Evolutionary conservation across 805 yeast species (phyloP).

Genomic region (Sungouiozyma intestinalis): DNA sequence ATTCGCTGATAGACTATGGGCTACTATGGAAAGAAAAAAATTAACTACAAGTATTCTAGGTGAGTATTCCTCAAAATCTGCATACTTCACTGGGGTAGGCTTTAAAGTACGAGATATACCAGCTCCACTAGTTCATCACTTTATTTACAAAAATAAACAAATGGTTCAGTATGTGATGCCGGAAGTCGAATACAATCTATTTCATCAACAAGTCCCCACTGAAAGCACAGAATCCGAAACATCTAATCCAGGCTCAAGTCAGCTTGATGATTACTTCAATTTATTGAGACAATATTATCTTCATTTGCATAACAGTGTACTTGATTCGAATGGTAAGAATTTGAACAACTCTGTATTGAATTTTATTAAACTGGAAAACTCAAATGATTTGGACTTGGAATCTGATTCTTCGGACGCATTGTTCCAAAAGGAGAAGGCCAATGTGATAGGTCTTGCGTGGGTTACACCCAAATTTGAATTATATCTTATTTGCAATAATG

Average conservation of each 20-base stretch:
- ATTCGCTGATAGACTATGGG: constrained; percentile 43
- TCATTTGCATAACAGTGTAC: constrained; percentile 18
- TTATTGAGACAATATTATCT: constrained; percentile 21
- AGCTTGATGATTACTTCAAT: constrained; percentile 9
- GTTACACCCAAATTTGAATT: constrained; percentile 50
- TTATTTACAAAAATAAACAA: constrained; percentile 62
- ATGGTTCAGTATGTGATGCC: constrained; percentile 41
- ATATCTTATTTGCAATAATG: constrained; percentile 42
- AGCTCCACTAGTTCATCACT: constrained; percentile 59
- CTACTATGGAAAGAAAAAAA: constrained; percentile 29
- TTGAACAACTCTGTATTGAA: constrained; percentile 34
- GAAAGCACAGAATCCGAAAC: constrained; percentile 1
- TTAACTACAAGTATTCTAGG: constrained; percentile 30
- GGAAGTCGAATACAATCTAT: constrained; percentile 13
- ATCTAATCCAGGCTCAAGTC: neutral
- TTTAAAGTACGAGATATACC: constrained; percentile 42
- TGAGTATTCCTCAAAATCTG: neutral
- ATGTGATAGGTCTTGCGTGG: constrained; percentile 41
- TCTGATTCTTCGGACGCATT: constrained; percentile 4
- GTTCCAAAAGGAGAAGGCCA: constrained; percentile 12
- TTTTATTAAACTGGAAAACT: constrained; percentile 34
- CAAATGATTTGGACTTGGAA: neutral
- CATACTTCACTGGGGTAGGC: neutral
- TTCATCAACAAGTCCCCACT: neutral
- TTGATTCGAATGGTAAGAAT: constrained; percentile 21